Evolutionary conservation across 768 basidiomycete genomes (phyloP), one percentile per base, ranked within the genome.

Genomic region (Phylloporus sp.): DNA sequence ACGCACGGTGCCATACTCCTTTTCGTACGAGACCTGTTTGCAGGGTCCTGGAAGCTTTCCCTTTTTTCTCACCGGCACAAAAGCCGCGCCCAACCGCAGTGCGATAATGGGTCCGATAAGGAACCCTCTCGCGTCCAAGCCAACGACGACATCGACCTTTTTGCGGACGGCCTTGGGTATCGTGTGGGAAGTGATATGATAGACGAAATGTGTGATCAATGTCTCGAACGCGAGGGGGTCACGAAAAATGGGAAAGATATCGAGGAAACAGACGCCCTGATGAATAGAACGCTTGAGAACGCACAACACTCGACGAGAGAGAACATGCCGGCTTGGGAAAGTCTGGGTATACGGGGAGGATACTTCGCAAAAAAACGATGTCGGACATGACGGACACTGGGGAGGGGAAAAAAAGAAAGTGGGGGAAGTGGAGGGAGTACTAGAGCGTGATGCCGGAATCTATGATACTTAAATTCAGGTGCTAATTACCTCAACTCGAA

Each of bases 121-220:
- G 76, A 99, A 99, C 13, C 97, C 97, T 49, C 97, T 80, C 22
- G 95, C 95, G 69, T 99, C 97, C 39, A 99, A 79, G 28, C 91
- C 97, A 50, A 99, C 92, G 58, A 99, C 79, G 47, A 91, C 88
- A 69, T 99, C 95, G 59, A 95, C 80, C 69, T 86, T 92, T 57
- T 79, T 79, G 45, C 70, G 71, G 4, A 80, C 73, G 13, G 81
- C 74, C 42, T 72, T 73, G 20, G 80, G 78, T 59, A 94, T 76
- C 8, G 88, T 91, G 53, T 83, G 73, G 23, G 90, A 91, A 47
- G 85, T 85, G 65, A 98, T 73, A 64, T 88, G 95, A 70, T 95
- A 80, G 47, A 90, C 67, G 53, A 97, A 77, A 66, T 97, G 87
- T 12, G 92, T 91, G 66, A 97, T 87, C 35, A 98, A 80, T 0